Conservation (phyloP, 306 rosid genomes). For the Citrullus colocynthis region DNA sequence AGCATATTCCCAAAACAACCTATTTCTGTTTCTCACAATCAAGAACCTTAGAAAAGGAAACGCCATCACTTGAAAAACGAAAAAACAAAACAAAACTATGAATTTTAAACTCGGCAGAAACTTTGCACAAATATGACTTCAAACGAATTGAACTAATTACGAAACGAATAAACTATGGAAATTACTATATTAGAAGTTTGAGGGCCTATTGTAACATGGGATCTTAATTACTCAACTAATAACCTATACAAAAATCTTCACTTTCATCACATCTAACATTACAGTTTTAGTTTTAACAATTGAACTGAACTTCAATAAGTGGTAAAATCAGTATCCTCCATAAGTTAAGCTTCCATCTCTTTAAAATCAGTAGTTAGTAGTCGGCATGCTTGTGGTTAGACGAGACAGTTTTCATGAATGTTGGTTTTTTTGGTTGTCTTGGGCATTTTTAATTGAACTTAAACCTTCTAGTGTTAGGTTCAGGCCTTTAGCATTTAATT, state of each 20-base stretch:
- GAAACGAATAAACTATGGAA: background rate
- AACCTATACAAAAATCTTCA: background rate
- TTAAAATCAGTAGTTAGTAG: no score
- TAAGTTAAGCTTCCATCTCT: background rate
- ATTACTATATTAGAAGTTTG: background rate
- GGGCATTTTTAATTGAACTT: no score
- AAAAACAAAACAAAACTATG: background rate
- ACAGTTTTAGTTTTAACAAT: background rate
- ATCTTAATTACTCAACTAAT: background rate
- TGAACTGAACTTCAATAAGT: background rate
- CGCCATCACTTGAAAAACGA: background rate
- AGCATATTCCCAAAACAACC: background rate
- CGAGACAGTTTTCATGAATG: no score
- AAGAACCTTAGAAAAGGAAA: background rate
- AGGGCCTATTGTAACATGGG: background rate
- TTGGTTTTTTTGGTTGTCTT: no score
- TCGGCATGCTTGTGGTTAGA: no score
- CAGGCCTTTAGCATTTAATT: no score
- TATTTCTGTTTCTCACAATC: background rate
- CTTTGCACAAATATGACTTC: background rate
- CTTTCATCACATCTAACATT: background rate
- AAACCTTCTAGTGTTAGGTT: no score
- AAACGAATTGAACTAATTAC: background rate
- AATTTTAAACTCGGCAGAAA: background rate
- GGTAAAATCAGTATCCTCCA: background rate